A percentile compares a stretch with the other conserved stretches of the same genome.
Conservation (phyloP, 1,284 basidiomycete genomes). For the Flammula alnicola region DNA sequence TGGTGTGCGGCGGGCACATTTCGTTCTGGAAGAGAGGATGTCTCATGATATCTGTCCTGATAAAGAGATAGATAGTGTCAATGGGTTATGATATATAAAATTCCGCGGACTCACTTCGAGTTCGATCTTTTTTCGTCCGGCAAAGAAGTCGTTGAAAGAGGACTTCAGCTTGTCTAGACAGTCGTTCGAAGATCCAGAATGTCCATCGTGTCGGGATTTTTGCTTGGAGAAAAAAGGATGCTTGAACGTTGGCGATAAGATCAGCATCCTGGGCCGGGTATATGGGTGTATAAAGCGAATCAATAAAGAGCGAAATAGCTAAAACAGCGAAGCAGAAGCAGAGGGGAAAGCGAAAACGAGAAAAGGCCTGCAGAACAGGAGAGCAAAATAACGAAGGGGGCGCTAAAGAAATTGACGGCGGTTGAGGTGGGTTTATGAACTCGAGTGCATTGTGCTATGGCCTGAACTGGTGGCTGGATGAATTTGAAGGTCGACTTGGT, state of each 20-base stretch:
- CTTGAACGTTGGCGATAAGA: slow-evolving; percentile 3
- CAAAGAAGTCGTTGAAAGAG: slow-evolving; percentile 9
- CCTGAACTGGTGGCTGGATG: slow-evolving; percentile 10
- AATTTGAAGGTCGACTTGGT: slow-evolving; percentile 7
- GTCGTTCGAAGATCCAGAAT: not conserved
- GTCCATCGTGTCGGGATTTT: not conserved
- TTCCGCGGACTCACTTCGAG: slow-evolving; percentile 3
- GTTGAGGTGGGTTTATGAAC: slow-evolving; percentile 3
- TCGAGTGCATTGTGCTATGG: slow-evolving; percentile 1
- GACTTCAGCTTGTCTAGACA: slow-evolving; percentile 3
- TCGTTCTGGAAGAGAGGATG: not conserved
- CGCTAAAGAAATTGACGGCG: not conserved
- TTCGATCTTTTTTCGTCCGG: slow-evolving; percentile 3
- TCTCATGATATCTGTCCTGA: no score
- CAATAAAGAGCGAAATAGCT: not conserved
- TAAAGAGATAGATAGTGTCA: no score
- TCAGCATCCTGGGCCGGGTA: slow-evolving; percentile 6
- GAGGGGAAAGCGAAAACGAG: no score
- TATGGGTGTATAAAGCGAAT: not conserved
- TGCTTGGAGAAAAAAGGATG: slow-evolving; percentile 1
- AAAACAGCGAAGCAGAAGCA: not conserved
- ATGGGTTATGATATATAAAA: slow-evolving; percentile 1
- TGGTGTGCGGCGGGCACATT: not conserved
- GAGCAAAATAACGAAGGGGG: not conserved
- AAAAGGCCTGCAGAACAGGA: not conserved